Evolutionary conservation across 2,329 filamentous ascomycete species (phyloP), one percentile per base, ranked within the genome.

Genomic region (Lasiodiplodia gonubiensis): DNA sequence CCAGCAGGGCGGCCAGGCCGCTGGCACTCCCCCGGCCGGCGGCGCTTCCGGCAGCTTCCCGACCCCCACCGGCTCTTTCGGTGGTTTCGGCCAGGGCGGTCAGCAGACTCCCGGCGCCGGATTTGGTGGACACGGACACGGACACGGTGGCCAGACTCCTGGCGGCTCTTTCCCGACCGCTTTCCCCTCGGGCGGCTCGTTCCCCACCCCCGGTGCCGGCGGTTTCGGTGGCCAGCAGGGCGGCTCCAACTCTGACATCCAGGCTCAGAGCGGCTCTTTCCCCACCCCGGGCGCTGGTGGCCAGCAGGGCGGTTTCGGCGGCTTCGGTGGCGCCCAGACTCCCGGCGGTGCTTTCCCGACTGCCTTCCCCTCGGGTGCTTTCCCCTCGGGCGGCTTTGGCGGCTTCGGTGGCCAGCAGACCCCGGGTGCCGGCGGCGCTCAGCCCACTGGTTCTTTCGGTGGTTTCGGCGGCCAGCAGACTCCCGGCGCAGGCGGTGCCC

Each of bases 321-420:
- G 59, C 16, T 64, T 64, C 21, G 61, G 49, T 23, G 64, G 64
- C n/a, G 23, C 52, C 3, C 35, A 49, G 39, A 57, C 64, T 27
- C 61, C 61, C 1, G 61, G 49, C 21, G 64, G 39, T 8, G 51
- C 63, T 18, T 48, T 55, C 37, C 51, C 63, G 8, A 54, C 63
- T 30, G 48, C 33, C 35, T 37, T 25, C 21, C 21, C 49, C 12
- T 33, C 30, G 30, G 52, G 52, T n/a, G 60, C 46, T 5, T 37
- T 8, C 42, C 30, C 30, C 10, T 33, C 30, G 30, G 30, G 30
- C 30, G 42, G 59, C 27, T 18, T 42, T 18, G 46, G 59, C 27
- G 59, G 59, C 7, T 64, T 64, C 23, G 61, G 51, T 23, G 52
- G 35, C 25, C 16, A 42, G 18, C 23, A 12, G 39, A 61, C 57